Base-by-base conservation (phyloP, 129 eudicot genomes). In the Erigeron canadensis region DNA sequence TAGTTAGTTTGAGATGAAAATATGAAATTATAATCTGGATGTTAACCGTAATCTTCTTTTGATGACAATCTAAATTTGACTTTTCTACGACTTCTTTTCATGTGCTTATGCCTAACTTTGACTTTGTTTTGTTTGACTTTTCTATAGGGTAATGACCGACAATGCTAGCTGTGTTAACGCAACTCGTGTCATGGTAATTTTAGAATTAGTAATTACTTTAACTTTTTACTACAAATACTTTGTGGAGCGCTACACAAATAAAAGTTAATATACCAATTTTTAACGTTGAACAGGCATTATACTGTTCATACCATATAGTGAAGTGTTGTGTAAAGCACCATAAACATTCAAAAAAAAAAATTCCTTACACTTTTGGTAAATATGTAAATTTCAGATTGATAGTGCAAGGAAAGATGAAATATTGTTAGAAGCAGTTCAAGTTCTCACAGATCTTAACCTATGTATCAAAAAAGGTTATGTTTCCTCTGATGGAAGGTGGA, bases 401-500 rank as follows among this genome's bases (percentile, higher is more conserved):
- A 94, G 96, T 79, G 96, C 87, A 0, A 85, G 95, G 65, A 89
- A 94, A 65, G 92, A 85, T 58, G 95, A 95, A 48, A 89, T 84
- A 62, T 95, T 94, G 80, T 84, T 94, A 13, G 98, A 94, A 75
- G 98, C 98, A 11, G 93, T 94, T 47, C 98, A 94, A 82, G 90
- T 94, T 4, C 79, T 94, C 61, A 86, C 95, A 38, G 98, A 94
- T 89, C 86, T 87, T 40, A 89, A 94, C 70, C 90, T 94, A 40
- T 89, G 89, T 1, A 94, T 94, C 28, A 84, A 94, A 75, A 94
- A 94, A 51, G 98, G 95, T 63, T 94, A 94, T 75, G 83, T 94
- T 48, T 94, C 92, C 2, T 94, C 98, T 0, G 98, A 94, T 72
- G 98, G 98, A 43, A 81, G 93, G 70, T 94, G 98, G 98, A 89